Evolutionary conservation across 495 filamentous ascomycete genomes (phyloP), one percentile per base, ranked within the genome.

Genomic region (Penicillium goetzii): DNA sequence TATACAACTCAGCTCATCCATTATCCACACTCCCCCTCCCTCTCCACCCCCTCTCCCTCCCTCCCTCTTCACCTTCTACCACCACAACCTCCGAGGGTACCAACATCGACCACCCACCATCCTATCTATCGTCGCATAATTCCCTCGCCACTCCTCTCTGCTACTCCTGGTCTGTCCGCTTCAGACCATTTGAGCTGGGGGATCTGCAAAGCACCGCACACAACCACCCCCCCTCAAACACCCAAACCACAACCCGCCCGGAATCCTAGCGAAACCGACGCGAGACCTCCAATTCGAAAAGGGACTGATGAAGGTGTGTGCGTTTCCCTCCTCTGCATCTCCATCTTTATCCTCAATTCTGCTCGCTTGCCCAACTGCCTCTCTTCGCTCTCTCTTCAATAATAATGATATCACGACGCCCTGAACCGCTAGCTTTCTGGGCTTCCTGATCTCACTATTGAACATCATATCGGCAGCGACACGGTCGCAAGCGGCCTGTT

Each of bases 291-390:
- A 45, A 65, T 68, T 70, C 68, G 40, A 71, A 71, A 66, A 60
- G 65, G 47, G 64, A 73, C 69, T 70, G 71, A 75, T 75, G 71
- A 73, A 70, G 71, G 73, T 73, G 58, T 58, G 56, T 58, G 65
- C 60, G 61, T 34, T 38, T 58, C 43, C 25, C 51, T 36, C 21
- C 43, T 53, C 25, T 43, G 65, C 21, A 56, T 52, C 55, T 49
- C 52, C 51, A 19, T 52, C 54, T 47, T 8, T 2, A 47, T 25
- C 10, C 43, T 12, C 43, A 47, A 23, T 47, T n/a, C 43, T 25
- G 43, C 21, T 47, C 43, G 19, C 43, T 47, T 47, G 34, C 33
- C 50, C 59, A 56, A 56, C 64, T 50, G 25, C 36, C 14, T 8
- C 21, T 25, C 26, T 21, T 23, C 12, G 11, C 23, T 9, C 8